Conservation (phyloP, 2,329 filamentous ascomycete species). For the Fusarium sp. region DNA sequence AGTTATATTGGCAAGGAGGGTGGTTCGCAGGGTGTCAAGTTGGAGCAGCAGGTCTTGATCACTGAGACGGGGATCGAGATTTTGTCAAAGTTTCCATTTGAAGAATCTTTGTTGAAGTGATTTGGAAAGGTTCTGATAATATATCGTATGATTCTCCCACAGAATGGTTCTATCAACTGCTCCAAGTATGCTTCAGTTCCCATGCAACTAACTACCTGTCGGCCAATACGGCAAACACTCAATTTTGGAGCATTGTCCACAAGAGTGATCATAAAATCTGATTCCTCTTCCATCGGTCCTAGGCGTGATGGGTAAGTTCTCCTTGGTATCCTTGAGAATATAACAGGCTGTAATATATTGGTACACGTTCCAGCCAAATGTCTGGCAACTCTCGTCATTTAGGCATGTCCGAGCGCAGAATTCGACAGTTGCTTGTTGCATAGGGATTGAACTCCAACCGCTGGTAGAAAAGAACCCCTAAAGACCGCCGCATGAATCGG, state of each 20-base stretch:
- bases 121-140: neutral
- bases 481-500: neutral
- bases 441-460: neutral
- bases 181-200: neutral
- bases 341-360: neutral
- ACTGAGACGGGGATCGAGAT: neutral
- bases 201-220: neutral
- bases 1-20: conserved; percentile 8
- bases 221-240: neutral
- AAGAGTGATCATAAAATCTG: conserved; percentile 2
- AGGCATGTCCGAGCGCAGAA: conserved; percentile 1
- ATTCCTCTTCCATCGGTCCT: neutral
- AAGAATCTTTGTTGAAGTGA: neutral
- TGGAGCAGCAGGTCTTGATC: conserved; percentile 14
- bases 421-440: neutral
- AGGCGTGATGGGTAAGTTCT: neutral
- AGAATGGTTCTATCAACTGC: neutral
- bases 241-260: neutral
- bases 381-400: neutral
- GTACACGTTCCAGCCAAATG: neutral
- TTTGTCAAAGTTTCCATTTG: neutral
- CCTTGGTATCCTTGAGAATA: neutral
- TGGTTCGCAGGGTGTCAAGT: conserved; percentile 4
- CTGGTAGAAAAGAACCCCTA: neutral
- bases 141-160: neutral